Evolutionary conservation across 345 rosid species (phyloP).

Genomic region (Gossypium rotundifolium): DNA sequence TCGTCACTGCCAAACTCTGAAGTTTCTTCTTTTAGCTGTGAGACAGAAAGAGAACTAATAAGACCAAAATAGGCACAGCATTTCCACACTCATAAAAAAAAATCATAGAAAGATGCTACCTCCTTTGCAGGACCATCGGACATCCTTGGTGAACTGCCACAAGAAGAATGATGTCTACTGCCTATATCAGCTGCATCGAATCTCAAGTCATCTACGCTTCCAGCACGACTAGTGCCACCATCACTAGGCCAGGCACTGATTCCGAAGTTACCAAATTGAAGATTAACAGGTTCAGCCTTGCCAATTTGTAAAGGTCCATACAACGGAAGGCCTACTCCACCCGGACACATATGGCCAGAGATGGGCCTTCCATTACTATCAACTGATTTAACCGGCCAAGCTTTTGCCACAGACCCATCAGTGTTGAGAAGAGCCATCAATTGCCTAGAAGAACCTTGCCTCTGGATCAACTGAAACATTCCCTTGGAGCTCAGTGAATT

Average conservation of each 20-base stretch:
- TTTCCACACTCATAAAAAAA: too few species aligned
- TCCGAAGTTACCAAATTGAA: too few species aligned
- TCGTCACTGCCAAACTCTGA: slow-evolving; percentile 86
- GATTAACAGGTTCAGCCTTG: too few species aligned
- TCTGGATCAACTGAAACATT: slow-evolving; percentile 93
- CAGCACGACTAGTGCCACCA: too few species aligned
- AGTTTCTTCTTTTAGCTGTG: slow-evolving; percentile 77
- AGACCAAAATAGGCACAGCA: slow-evolving; percentile 17
- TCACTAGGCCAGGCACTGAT: too few species aligned
- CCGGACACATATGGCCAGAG: slow-evolving; percentile 31
- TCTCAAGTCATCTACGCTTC: too few species aligned
- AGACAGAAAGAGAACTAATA: slow-evolving; percentile 2
- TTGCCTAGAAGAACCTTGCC: slow-evolving; percentile 90
- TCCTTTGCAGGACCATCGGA: too few species aligned
- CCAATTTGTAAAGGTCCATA: slow-evolving; percentile 27
- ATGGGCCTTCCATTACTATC: slow-evolving; percentile 48
- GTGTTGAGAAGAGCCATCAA: slow-evolving; percentile 93
- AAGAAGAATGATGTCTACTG: too few species aligned
- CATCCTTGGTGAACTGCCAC: too few species aligned
- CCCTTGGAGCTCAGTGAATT: slow-evolving; percentile 92
- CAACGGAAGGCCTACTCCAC: slow-evolving; percentile 54
- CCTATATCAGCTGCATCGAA: too few species aligned
- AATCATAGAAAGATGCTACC: too few species aligned
- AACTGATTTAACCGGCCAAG: slow-evolving; percentile 76
- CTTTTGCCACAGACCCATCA: slow-evolving; percentile 91